Percentiles rank a stretch among this genome's conserved stretches.
phyloP scores from a whole-genome alignment of 148 eudicot species.

The Camellia granthamiana region DNA sequence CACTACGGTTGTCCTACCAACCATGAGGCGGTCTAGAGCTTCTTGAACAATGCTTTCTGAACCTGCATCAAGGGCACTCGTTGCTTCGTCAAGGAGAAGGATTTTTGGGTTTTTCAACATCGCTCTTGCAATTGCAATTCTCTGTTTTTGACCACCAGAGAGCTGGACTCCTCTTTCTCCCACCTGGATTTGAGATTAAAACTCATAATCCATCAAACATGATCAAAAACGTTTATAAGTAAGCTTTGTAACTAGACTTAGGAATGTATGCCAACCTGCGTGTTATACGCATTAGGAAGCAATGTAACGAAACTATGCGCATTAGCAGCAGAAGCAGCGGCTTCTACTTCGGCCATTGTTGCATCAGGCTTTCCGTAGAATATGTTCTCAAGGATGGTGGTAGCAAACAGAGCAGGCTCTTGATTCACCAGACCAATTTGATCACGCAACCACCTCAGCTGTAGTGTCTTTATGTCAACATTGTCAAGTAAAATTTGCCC shows the following conservation, averaged over 20 bases:
- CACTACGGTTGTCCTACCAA: constrained; percentile 93
- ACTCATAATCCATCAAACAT: neutral
- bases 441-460: constrained; percentile 81
- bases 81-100: constrained; percentile 95
- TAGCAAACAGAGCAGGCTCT: constrained; percentile 98
- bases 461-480: constrained; percentile 80
- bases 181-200: constrained; percentile 40
- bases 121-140: constrained; percentile 98
- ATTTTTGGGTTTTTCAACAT: constrained; percentile 96
- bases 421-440: constrained; percentile 97
- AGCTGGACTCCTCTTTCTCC: constrained; percentile 99
- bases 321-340: constrained; percentile 90
- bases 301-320: constrained; percentile 91
- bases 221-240: neutral
- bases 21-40: constrained; percentile 97
- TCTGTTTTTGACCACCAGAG: constrained; percentile 97
- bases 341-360: constrained; percentile 85
- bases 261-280: constrained; percentile 58
- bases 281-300: constrained; percentile 95
- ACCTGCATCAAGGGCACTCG: constrained; percentile 95
- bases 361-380: constrained; percentile 92
- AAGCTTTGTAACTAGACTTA: neutral
- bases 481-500: constrained; percentile 86
- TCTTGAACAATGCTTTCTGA: constrained; percentile 98
- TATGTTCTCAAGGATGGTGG: constrained; percentile 93